Base-by-base conservation (phyloP, 345 rosid genomes). In the Eucalyptus tenuipes region DNA sequence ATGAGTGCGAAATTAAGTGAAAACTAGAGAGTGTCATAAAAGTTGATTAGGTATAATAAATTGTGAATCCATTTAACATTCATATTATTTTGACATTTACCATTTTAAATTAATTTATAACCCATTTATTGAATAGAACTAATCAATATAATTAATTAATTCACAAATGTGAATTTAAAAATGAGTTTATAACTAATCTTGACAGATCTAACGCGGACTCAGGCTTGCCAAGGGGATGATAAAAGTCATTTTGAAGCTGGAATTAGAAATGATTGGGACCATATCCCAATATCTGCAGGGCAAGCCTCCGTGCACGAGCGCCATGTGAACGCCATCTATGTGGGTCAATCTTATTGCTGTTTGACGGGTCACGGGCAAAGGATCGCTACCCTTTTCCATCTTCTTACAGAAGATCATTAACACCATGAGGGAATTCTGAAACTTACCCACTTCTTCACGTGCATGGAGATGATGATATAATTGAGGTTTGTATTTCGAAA, bases 1-100 rank as follows among this genome's bases (percentile, higher is more conserved):
- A 12, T 1, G 2, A 59, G 68, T 6, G 16, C 13, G 8, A 29
- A 13, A 29, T 61, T 4, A 0, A 61, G 4, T 2, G 68, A 61
- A 4, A 13, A 4, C 0, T 6, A 57, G 2, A 57, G 3, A 25
- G n/a, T 4, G 1, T 57, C 16, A 12, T 29, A 7, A 29, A 29
- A 6, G 33, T 61, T 29, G 2, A 7, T 61, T 7, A 5, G 0
- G 15, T 61, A 3, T 61, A 61, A 2, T 29, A 61, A 13, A 15
- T 29, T 27, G 4, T 27, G 31, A 61, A 27, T 29, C 0, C 61
- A 55, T 52, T 7, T 52, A 7, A 8, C 10, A 20, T 52, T 20
- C 25, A 52, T 52, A 52, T 52, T 52, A 52, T 52, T 52, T 52
- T 52, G 2, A 18, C 57, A 52, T 52, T 52, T 52, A 8, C 3